Conservation (phyloP, 331 rosid genomes). For the Rosa hybrid region DNA sequence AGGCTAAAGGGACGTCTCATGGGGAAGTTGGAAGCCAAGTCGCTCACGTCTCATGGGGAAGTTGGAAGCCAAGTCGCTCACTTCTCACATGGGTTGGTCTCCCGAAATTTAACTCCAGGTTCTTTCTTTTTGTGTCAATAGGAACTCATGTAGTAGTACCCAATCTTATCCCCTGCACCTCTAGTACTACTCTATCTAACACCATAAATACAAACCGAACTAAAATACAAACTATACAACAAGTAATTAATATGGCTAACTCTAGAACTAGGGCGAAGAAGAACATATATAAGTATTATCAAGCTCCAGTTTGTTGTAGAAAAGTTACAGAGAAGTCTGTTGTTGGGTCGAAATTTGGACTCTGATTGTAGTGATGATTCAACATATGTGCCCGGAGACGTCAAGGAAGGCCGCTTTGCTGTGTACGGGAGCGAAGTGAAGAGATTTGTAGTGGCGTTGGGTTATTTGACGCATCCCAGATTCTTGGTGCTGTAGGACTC, state of each 20-base stretch:
- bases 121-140: background rate
- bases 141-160: background rate
- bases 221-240: background rate
- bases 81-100: constrained; percentile 62
- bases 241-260: constrained; percentile 41
- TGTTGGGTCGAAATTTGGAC: constrained; percentile 27
- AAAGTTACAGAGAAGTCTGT: constrained; percentile 65
- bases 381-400: constrained; percentile 63
- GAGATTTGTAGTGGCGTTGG: constrained; percentile 68
- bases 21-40: constrained; percentile 26
- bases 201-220: background rate
- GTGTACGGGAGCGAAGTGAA: constrained; percentile 46
- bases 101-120: constrained; percentile 1
- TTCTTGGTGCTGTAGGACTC: constrained; percentile 65
- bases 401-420: constrained; percentile 80
- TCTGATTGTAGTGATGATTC: constrained; percentile 15
- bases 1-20: constrained; percentile 45
- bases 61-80: constrained; percentile 19
- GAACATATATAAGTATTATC: constrained; percentile 41
- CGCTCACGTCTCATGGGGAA: constrained; percentile 26
- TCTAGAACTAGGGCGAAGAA: constrained; percentile 29
- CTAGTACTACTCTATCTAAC: background rate
- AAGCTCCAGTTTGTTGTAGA: constrained; percentile 54
- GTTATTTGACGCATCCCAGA: constrained; percentile 51
- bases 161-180: background rate